Base-by-base conservation (phyloP, 2,329 filamentous ascomycete genomes). In the Stachybotrys chartarum region DNA sequence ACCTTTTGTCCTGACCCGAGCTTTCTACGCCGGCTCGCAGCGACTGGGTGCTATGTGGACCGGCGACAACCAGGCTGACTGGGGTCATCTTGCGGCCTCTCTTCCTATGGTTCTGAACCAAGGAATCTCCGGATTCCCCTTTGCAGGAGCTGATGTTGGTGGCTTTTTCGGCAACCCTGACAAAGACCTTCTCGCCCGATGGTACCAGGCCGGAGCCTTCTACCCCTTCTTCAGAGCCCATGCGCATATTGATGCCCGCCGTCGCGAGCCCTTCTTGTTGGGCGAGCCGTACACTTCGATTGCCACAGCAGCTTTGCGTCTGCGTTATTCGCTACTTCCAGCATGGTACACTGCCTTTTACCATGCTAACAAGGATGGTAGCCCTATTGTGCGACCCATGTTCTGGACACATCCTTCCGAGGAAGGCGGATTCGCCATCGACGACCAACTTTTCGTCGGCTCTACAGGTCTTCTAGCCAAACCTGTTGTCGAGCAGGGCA, bases 151-250 rank as follows among this genome's bases (percentile, higher is more conserved):
- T 53, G 94, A 99, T 73, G 92, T 99, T 52, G 94, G 92, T 56
- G 94, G 94, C 31, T 99, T 99, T 80, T 99, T 99, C 65, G 93
- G 94, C 55, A 97, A 99, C 72, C 94, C 94, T 0, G 89, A 89
- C 64, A 92, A 92, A 66, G 93, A 99, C 57, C 82, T 99, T 24
- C 81, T 96, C 63, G 89, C 90, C 11, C 86, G 94, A 45, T 99
- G 94, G 94, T 99, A 96, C 73, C 94, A 99, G 72, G 85, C 92
- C 39, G 94, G 94, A 59, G 90, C 90, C 55, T 99, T 96, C 78
- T 97, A 97, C 70, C 94, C 94, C 7, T 99, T 97, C 78, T 96
- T 97, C 88, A 90, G 94, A 58, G 94, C 85, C 1, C 94, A 99
- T 69, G 94, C 94, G 7, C 94, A 99, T 71, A 97, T 97, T 58